A percentile compares a stretch with the other conserved stretches of the same genome.
phyloP scores from a whole-genome alignment of 2,329 filamentous ascomycete genomes.

The Fusarium abutilonis region DNA sequence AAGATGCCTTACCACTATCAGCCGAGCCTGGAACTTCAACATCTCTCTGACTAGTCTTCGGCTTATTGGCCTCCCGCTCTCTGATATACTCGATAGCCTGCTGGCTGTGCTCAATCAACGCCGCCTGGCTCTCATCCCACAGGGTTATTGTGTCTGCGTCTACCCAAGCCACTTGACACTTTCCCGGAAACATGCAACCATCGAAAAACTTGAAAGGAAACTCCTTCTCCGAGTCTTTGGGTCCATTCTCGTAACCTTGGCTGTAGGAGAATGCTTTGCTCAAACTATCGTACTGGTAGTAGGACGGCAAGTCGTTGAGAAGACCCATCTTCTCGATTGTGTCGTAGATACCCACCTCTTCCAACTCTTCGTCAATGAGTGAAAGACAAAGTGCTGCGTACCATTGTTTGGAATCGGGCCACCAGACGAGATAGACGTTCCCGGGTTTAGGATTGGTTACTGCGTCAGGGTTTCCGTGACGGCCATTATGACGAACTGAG shows the following conservation, averaged over 20 bases:
- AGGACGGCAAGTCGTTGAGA: constrained; percentile 15
- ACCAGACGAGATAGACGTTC: constrained; percentile 25
- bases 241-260: constrained; percentile 20
- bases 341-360: constrained; percentile 1
- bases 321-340: constrained; percentile 16
- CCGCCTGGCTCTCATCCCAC: background rate
- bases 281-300: constrained; percentile 26
- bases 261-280: constrained; percentile 15
- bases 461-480: background rate
- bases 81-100: constrained; percentile 13
- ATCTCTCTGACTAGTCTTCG: background rate
- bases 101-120: background rate
- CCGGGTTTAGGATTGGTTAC: constrained; percentile 14
- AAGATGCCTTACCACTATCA: background rate
- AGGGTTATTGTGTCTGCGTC: constrained; percentile 1
- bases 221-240: constrained; percentile 1
- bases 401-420: constrained; percentile 20
- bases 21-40: constrained; percentile 1
- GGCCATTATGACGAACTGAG: background rate
- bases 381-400: constrained; percentile 22
- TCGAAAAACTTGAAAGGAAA: constrained; percentile 40
- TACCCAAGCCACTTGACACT: constrained; percentile 30
- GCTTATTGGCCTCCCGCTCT: background rate
- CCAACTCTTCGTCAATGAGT: constrained; percentile 3
- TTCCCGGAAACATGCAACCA: constrained; percentile 17